A percentile compares a stretch with the other conserved stretches of the same genome.
Conservation (phyloP, 2,329 filamentous ascomycete genomes). For the Penicillium sp. region DNA sequence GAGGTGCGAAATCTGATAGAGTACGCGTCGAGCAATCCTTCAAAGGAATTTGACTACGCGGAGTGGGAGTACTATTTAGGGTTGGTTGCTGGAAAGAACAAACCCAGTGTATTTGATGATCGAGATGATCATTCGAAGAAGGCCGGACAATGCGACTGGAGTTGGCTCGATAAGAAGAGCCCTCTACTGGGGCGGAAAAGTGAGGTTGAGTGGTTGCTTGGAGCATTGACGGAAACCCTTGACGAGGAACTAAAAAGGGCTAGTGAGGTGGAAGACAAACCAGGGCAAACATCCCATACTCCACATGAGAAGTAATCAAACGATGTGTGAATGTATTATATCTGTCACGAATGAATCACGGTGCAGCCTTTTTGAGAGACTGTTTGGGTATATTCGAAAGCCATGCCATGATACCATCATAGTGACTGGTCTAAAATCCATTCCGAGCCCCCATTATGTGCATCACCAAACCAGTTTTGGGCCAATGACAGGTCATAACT, state of each 20-base stretch:
- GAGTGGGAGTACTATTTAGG: slow-evolving; percentile 54
- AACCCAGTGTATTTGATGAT: slow-evolving; percentile 16
- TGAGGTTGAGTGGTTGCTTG: slow-evolving; percentile 48
- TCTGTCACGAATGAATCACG: neutral
- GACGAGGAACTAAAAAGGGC: slow-evolving; percentile 40
- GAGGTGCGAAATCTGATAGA: slow-evolving; percentile 44
- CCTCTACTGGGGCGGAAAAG: slow-evolving; percentile 44
- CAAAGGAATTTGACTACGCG: slow-evolving; percentile 42
- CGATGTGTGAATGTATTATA: neutral
- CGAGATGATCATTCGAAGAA: slow-evolving; percentile 31
- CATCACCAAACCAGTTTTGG: neutral
- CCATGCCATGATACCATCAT: neutral
- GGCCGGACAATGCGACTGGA: slow-evolving; percentile 30
- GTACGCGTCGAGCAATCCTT: slow-evolving; percentile 33
- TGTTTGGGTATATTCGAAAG: neutral
- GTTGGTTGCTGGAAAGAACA: slow-evolving; percentile 46
- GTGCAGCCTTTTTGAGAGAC: neutral
- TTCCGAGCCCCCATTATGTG: neutral
- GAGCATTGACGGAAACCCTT: slow-evolving; percentile 40
- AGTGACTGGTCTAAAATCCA: neutral
- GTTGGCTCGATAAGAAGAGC: slow-evolving; percentile 43
- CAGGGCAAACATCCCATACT: neutral
- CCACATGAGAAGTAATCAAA: neutral
- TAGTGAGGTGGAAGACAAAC: slow-evolving; percentile 13
- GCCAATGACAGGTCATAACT: neutral